A percentile compares a stretch with the other conserved stretches of the same genome.
Evolutionary conservation across 1,139 yeast genomes (phyloP).

Genomic region (Saccharomyces hybrid): DNA sequence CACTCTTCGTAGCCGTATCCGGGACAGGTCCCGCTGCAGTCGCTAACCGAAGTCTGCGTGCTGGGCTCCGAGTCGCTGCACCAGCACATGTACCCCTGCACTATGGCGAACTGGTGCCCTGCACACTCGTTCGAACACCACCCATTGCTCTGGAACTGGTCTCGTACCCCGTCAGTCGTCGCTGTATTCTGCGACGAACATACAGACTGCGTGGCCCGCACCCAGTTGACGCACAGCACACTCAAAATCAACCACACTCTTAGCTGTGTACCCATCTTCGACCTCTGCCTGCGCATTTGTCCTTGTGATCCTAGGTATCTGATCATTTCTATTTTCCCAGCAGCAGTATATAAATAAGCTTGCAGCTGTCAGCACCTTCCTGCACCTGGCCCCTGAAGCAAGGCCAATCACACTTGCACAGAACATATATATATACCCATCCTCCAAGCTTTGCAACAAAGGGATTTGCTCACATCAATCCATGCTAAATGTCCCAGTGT

Average conservation of each 20-base stretch:
- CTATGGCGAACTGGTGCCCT: slow-evolving; percentile 18
- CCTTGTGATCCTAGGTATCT: not conserved
- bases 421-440: not conserved
- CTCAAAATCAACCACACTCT: not conserved
- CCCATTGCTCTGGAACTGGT: slow-evolving; percentile 18
- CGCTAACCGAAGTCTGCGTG: slow-evolving; percentile 7
- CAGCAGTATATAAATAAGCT: not conserved
- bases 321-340: not conserved
- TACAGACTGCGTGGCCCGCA: slow-evolving; percentile 8
- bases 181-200: slow-evolving; percentile 15
- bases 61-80: slow-evolving; percentile 15
- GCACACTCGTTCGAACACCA: slow-evolving; percentile 16
- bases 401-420: not conserved
- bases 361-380: not conserved
- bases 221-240: not conserved
- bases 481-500: not conserved
- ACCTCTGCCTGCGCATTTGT: not conserved
- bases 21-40: slow-evolving; percentile 18
- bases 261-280: not conserved
- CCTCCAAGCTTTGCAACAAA: not conserved
- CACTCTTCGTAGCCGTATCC: slow-evolving; percentile 19
- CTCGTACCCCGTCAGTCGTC: slow-evolving; percentile 1
- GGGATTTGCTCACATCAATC: not conserved
- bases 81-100: slow-evolving; percentile 21
- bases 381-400: not conserved